These are phyloP conservation scores for Xylariaceae sp. DNA, from an alignment of 2,329 filamentous ascomycete genomes.

Conservation along the genomic window DNA sequence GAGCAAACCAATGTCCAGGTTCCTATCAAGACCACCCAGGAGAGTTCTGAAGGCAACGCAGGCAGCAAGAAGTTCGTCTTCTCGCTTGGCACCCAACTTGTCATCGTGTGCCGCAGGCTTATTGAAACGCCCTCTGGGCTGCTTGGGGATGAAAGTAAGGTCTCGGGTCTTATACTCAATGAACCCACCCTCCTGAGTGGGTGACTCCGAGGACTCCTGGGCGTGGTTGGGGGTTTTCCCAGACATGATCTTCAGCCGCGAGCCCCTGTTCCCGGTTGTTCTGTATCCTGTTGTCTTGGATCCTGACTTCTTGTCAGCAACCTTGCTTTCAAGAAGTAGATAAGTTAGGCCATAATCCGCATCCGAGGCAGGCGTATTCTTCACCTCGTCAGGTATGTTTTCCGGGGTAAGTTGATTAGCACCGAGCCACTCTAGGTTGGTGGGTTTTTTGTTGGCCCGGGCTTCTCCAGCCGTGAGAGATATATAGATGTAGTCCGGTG, in stretches of 20 bases:
- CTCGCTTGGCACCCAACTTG: conserved; percentile 38
- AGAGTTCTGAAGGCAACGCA: conserved; percentile 56
- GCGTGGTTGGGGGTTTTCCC: neutral
- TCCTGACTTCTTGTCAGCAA: neutral
- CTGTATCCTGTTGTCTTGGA: neutral
- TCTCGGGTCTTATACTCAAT: conserved; percentile 32
- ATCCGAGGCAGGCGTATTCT: conserved; percentile 29
- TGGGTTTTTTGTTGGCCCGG: conserved; percentile 26
- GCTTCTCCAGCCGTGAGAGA: conserved; percentile 31
- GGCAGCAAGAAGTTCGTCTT: conserved; percentile 50
- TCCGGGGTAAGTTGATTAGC: conserved; percentile 40
- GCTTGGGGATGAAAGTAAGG: conserved; percentile 28
- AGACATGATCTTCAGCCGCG: conserved; percentile 5
- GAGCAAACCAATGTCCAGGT: conserved; percentile 59
- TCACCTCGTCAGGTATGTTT: conserved; percentile 41
- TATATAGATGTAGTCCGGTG: conserved; percentile 39
- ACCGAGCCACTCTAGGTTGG: conserved; percentile 36
- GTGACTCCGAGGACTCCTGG: neutral
- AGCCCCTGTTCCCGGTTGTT: conserved; percentile 1
- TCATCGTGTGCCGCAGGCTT: conserved; percentile 32
- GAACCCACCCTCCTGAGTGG: conserved; percentile 17
- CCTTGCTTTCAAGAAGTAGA: conserved; percentile 6
- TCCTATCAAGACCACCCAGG: conserved; percentile 56
- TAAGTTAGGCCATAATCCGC: conserved; percentile 28
- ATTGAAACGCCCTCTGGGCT: conserved; percentile 34